Percentiles rank a stretch among this genome's conserved stretches.
phyloP scores from a whole-genome alignment of 805 yeast species.

The Saturnispora sekii region DNA sequence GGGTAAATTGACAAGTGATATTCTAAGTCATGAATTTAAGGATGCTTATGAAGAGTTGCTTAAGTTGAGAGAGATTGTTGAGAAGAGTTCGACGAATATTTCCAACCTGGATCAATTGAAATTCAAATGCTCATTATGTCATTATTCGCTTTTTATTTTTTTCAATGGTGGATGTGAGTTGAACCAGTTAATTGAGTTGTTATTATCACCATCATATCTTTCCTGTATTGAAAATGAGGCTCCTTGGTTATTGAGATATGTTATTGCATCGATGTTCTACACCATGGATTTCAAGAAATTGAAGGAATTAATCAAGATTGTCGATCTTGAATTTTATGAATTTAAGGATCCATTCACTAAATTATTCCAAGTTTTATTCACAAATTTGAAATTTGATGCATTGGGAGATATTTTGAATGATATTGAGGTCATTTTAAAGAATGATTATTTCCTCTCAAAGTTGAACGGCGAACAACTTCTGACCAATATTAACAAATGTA shows the following conservation, averaged over 20 bases:
- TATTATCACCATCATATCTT: slow-evolving; percentile 49
- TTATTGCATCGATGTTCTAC: slow-evolving; percentile 48
- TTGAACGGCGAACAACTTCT: slow-evolving; percentile 23
- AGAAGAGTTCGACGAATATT: slow-evolving; percentile 38
- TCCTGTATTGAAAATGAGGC: slow-evolving; percentile 61
- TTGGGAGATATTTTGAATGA: slow-evolving; percentile 40
- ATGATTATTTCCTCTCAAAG: slow-evolving; percentile 50
- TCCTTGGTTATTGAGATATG: slow-evolving; percentile 62
- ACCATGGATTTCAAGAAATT: slow-evolving; percentile 37
- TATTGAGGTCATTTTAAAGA: slow-evolving; percentile 37
- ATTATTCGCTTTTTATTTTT: slow-evolving; percentile 58
- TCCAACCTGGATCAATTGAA: slow-evolving; percentile 51
- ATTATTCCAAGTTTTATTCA: slow-evolving; percentile 44
- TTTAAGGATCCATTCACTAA: slow-evolving; percentile 55
- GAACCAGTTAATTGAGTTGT: slow-evolving; percentile 46
- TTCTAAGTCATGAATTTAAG: slow-evolving; percentile 43
- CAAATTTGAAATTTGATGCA: slow-evolving; percentile 48
- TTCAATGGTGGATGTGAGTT: slow-evolving; percentile 25
- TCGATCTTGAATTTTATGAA: slow-evolving; percentile 55
- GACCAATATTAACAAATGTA: slow-evolving; percentile 17
- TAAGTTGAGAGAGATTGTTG: slow-evolving; percentile 49
- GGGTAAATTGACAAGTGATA: slow-evolving; percentile 59
- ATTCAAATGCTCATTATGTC: slow-evolving; percentile 58
- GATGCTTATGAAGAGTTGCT: slow-evolving; percentile 43
- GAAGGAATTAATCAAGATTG: slow-evolving; percentile 47